phyloP scores from a whole-genome alignment of 2,329 filamentous ascomycete species.

The Arthrinium phaeospermum region DNA sequence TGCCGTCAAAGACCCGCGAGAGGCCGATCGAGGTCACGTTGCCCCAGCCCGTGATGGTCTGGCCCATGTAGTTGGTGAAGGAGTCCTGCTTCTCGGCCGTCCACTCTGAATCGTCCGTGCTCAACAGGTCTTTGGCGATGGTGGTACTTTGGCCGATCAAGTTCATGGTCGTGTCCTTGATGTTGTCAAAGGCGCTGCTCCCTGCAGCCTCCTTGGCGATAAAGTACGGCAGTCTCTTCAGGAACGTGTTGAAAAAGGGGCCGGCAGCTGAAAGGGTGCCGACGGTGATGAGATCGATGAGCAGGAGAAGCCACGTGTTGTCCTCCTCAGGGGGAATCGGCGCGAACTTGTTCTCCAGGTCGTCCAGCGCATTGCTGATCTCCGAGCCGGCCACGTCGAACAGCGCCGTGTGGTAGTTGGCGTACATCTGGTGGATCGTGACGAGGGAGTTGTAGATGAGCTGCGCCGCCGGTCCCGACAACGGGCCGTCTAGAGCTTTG shows the following conservation, averaged over 20 bases:
- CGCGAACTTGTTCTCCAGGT: conserved; percentile 37
- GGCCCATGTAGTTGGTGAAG: conserved; percentile 37
- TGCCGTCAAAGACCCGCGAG: conserved; percentile 33
- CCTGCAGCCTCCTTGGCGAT: conserved; percentile 7
- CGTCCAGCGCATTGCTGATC: conserved; percentile 27
- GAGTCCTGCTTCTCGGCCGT: conserved; percentile 30
- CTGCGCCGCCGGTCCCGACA: conserved; percentile 27
- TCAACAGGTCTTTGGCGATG: conserved; percentile 35
- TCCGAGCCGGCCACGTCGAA: conserved; percentile 21
- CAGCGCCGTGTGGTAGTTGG: conserved; percentile 25
- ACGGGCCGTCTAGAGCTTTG: neutral
- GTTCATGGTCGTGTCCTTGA: conserved; percentile 35
- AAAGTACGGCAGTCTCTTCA: conserved; percentile 32
- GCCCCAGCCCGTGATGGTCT: conserved; percentile 36
- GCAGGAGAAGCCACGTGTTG: conserved; percentile 35
- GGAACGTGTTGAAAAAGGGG: conserved; percentile 36
- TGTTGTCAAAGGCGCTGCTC: conserved; percentile 26
- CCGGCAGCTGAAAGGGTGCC: conserved; percentile 32
- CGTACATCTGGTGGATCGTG: conserved; percentile 26
- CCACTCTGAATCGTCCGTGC: conserved; percentile 31
- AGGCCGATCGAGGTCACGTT: conserved; percentile 27
- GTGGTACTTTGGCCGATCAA: conserved; percentile 35
- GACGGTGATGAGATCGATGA: conserved; percentile 39
- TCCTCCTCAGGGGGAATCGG: conserved; percentile 32
- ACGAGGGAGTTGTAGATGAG: conserved; percentile 31